Evolutionary conservation across 2,329 filamentous ascomycete species (phyloP), one percentile per base, ranked within the genome.

Genomic region (Beauveria asiatica): DNA sequence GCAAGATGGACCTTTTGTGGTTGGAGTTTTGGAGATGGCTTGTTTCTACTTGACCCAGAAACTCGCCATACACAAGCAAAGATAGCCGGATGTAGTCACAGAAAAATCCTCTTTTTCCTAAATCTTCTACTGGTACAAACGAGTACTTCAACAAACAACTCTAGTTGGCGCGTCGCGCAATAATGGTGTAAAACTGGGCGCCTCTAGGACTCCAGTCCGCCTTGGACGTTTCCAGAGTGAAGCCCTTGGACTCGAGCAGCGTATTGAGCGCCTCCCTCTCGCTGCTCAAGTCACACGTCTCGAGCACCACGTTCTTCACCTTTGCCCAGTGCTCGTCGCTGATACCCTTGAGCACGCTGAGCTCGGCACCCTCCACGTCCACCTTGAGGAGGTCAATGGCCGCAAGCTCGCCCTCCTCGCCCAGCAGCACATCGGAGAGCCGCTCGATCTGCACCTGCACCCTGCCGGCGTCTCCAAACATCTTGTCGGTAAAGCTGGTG

Each of bases 301-400:
- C 67, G 3, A 69, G 41, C 19, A 62, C 63, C 17, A 68, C 49
- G 21, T 65, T 67, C 4, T 54, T 53, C n/a, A 67, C 53, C 37
- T 64, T 53, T 2, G 17, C 41, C 67, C 66, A 69, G 49, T 69
- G 62, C 2, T n/a, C 44, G 30, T 67, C 66, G 46, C 66, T 64
- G 7, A 70, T 16, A 16, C 67, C 67, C 2, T 53, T 37, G 2
- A 68, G 51, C 5, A 68, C 65, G 2, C 63, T 64, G 17, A 70
- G 50, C 52, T 70, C 67, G 6, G 52, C 62, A 16, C 66, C 64
- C 57, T 69, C 67, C 6, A 70, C 67, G 42, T 70, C 68, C 17
- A 69, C 61, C 60, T 70, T 70, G 52, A 70, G 59, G n/a, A 70
- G 45, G 48, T 69, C 67, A 42, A 69, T 66, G 8, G 58, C 54